phyloP scores from a whole-genome alignment of 345 rosid species.

The Arabis hirsuta region DNA sequence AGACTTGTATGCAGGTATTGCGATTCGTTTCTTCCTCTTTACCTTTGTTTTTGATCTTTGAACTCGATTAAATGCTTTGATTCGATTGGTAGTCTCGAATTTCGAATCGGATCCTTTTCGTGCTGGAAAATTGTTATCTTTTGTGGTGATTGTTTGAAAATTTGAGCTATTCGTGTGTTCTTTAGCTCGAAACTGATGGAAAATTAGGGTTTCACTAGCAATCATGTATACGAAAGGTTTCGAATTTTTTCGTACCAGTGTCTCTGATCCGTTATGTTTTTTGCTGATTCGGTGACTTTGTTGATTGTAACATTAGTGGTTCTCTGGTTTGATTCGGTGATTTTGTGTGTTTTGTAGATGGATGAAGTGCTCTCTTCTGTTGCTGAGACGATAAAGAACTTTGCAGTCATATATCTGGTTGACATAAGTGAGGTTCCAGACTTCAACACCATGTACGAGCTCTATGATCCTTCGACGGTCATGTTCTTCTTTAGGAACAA shows the following conservation, averaged over 20 bases:
- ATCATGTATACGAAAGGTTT: no score
- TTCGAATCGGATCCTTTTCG: neutral
- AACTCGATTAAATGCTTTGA: neutral
- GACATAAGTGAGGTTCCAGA: conserved; percentile 93
- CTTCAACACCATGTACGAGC: conserved; percentile 94
- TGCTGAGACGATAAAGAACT: conserved; percentile 95
- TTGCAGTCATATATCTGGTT: conserved; percentile 93
- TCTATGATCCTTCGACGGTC: conserved; percentile 87
- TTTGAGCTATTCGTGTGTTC: neutral
- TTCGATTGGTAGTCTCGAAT: neutral
- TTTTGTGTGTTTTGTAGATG: conserved; percentile 56
- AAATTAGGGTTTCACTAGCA: neutral
- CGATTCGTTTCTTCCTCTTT: neutral
- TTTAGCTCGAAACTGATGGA: conserved; percentile 3
- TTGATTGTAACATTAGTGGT: neutral
- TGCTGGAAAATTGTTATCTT: neutral
- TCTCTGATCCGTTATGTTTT: neutral
- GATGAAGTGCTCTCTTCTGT: conserved; percentile 88
- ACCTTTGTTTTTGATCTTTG: neutral
- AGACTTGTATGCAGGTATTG: conserved; percentile 90
- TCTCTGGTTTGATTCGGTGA: neutral
- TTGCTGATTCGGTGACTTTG: neutral
- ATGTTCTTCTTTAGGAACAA: conserved; percentile 99
- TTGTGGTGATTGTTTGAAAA: neutral
- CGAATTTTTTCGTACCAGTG: neutral